Percentiles rank a stretch among this genome's conserved stretches.
Evolutionary conservation across 495 filamentous ascomycete species (phyloP).

Genomic region (Penicillium canescens): DNA sequence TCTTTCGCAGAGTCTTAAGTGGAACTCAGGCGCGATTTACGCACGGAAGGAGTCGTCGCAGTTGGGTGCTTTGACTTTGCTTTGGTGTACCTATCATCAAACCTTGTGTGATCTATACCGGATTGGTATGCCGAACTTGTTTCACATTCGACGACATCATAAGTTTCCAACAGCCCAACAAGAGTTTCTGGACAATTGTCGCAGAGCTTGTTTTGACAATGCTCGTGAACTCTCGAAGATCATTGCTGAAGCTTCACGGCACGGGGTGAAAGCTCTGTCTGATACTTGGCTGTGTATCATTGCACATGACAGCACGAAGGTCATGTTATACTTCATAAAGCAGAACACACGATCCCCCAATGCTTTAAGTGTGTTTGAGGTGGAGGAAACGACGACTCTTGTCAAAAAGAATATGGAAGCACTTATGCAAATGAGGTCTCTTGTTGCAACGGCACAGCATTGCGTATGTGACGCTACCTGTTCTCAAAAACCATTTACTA

Average conservation of each 20-base stretch:
- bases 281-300: constrained; percentile 24
- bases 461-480: constrained; percentile 8
- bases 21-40: constrained; percentile 13
- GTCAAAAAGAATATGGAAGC: constrained; percentile 16
- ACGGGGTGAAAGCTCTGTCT: constrained; percentile 16
- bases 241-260: constrained; percentile 12
- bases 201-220: constrained; percentile 14
- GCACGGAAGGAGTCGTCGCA: constrained; percentile 20
- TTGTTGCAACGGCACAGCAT: constrained; percentile 23
- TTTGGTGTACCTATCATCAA: constrained; percentile 22
- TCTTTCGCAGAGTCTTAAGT: constrained; percentile 12
- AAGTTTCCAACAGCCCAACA: constrained; percentile 13
- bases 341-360: background rate
- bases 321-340: constrained; percentile 18
- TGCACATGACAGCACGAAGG: constrained; percentile 18
- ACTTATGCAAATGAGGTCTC: constrained; percentile 19
- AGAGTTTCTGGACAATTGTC: constrained; percentile 12
- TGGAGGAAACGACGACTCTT: constrained; percentile 6
- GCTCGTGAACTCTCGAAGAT: constrained; percentile 12
- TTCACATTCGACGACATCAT: constrained; percentile 11
- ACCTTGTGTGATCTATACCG: constrained; percentile 22
- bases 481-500: background rate
- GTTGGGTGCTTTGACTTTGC: constrained; percentile 14
- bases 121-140: constrained; percentile 17
- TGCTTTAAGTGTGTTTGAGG: constrained; percentile 1